Conservation (phyloP, 768 basidiomycete genomes). For the Strobilomyces echinocephalus region DNA sequence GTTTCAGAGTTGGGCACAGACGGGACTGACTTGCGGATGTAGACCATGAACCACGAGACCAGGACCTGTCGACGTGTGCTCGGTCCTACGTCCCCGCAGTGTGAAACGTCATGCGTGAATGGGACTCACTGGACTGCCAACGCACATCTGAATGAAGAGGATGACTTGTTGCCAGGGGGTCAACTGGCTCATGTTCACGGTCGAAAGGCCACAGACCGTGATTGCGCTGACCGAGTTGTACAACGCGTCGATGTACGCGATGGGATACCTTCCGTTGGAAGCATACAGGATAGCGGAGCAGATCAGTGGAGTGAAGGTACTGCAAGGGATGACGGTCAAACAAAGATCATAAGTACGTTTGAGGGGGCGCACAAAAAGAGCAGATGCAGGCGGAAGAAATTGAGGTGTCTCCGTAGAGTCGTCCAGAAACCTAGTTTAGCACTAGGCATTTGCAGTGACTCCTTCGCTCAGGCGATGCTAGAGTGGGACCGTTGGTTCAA, state of each 20-base stretch:
- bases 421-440: conserved; percentile 14
- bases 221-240: conserved; percentile 76
- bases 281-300: conserved; percentile 80
- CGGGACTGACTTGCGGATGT: conserved; percentile 56
- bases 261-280: conserved; percentile 66
- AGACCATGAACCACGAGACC: conserved; percentile 82
- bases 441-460: conserved; percentile 5
- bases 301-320: conserved; percentile 74
- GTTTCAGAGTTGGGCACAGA: background rate
- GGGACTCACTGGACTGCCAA: conserved; percentile 66
- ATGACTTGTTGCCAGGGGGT: conserved; percentile 68
- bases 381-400: conserved; percentile 62
- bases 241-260: conserved; percentile 72
- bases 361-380: conserved; percentile 51
- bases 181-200: conserved; percentile 63
- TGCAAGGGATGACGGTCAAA: conserved; percentile 26
- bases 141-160: conserved; percentile 72
- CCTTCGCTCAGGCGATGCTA: too few species aligned
- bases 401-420: conserved; percentile 45
- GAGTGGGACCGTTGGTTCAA: too few species aligned
- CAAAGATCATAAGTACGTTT: background rate
- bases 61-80: conserved; percentile 44
- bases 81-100: too few species aligned
- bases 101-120: background rate
- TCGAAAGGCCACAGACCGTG: conserved; percentile 71